Conservation (phyloP, 2,329 filamentous ascomycete genomes). For the Trichoderma koningii region DNA sequence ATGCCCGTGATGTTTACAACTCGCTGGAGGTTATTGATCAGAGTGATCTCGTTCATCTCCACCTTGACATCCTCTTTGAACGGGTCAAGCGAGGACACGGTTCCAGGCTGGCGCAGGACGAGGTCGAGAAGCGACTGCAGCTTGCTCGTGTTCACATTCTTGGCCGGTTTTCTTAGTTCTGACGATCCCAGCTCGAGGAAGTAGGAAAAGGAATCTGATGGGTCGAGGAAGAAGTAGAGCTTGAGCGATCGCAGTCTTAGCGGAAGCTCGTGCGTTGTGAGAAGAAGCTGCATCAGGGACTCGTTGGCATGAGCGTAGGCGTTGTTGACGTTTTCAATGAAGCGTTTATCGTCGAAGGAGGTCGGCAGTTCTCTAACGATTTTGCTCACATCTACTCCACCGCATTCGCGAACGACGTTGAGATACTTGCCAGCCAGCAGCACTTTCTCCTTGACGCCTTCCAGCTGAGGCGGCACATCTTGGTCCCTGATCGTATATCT, state of each 20-base stretch:
- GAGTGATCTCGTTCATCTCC: constrained; percentile 90
- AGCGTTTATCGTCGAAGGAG: constrained; percentile 88
- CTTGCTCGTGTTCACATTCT: constrained; percentile 87
- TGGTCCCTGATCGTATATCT: constrained; percentile 92
- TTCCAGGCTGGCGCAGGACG: constrained; percentile 93
- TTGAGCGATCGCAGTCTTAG: constrained; percentile 87
- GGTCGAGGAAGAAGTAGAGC: constrained; percentile 98
- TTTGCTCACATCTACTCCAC: constrained; percentile 90
- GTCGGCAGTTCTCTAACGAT: constrained; percentile 84
- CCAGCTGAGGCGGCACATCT: constrained; percentile 88
- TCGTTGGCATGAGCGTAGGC: constrained; percentile 96
- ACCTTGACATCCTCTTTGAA: constrained; percentile 99
- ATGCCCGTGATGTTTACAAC: constrained; percentile 97
- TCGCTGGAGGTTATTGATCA: constrained; percentile 91
- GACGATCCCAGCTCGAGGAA: constrained; percentile 90
- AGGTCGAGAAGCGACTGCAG: constrained; percentile 94
- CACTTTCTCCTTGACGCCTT: constrained; percentile 90
- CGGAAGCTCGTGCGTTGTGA: constrained; percentile 90
- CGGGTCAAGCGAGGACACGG: constrained; percentile 87
- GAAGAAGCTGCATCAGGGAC: constrained; percentile 83
- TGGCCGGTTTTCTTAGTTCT: constrained; percentile 86
- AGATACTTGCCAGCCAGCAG: constrained; percentile 95
- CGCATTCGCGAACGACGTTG: constrained; percentile 95
- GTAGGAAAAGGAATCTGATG: constrained; percentile 97
- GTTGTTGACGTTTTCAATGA: constrained; percentile 92